Evolutionary conservation across 108 stramenopile genomes (phyloP).

Genomic region (Cyclotella atomus): DNA sequence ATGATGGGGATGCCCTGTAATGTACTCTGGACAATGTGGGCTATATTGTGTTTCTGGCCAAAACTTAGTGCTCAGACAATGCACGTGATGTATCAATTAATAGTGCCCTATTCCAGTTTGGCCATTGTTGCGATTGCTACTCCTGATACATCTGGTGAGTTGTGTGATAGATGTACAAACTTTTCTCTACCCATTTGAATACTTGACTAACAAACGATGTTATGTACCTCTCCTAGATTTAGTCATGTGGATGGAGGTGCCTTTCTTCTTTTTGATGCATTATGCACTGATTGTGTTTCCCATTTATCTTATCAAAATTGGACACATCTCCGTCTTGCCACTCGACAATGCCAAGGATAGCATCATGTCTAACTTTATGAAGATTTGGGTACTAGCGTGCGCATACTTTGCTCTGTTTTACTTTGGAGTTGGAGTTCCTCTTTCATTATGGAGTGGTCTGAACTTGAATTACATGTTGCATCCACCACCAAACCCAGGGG

Average conservation of each 20-base stretch:
- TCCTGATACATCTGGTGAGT: slow-evolving; percentile 41
- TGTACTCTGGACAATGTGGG: slow-evolving; percentile 49
- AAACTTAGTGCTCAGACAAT: slow-evolving; percentile 33
- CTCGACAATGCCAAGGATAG: slow-evolving; percentile 15
- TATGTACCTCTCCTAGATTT: slow-evolving; percentile 19
- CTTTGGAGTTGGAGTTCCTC: slow-evolving; percentile 42
- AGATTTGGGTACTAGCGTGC: slow-evolving; percentile 46
- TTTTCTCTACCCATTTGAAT: background rate
- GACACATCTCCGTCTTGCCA: slow-evolving; percentile 40
- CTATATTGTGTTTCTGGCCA: slow-evolving; percentile 36
- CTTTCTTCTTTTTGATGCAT: slow-evolving; percentile 57
- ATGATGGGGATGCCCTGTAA: slow-evolving; percentile 56
- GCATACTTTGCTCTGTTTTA: slow-evolving; percentile 53
- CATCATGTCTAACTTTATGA: slow-evolving; percentile 34
- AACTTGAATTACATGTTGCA: slow-evolving; percentile 57
- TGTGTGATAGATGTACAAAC: too few species aligned
- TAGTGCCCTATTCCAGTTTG: slow-evolving; percentile 43
- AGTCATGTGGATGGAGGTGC: slow-evolving; percentile 51
- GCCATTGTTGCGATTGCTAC: slow-evolving; percentile 51
- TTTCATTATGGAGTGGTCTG: slow-evolving; percentile 34
- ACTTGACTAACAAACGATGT: background rate
- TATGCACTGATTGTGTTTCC: slow-evolving; percentile 41
- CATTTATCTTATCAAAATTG: slow-evolving; percentile 30
- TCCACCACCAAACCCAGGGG: slow-evolving; percentile 50
- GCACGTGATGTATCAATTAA: slow-evolving; percentile 44